phyloP scores from a whole-genome alignment of 2,329 filamentous ascomycete species.

The Trichoderma lentiforme region DNA sequence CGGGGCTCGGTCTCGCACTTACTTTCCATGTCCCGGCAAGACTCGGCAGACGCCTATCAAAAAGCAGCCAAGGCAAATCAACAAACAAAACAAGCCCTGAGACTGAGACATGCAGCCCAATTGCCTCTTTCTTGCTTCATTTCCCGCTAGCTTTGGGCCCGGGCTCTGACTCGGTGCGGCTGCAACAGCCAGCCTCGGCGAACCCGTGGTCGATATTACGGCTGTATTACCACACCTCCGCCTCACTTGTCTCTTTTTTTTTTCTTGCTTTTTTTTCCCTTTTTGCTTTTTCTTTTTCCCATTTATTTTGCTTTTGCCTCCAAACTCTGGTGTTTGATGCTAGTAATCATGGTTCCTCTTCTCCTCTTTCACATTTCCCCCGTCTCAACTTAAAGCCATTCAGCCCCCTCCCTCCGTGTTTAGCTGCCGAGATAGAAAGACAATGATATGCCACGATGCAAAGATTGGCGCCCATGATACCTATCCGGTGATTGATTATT shows the following conservation, averaged over 20 bases:
- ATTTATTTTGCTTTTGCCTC: not conserved
- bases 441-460: not conserved
- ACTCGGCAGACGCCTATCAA: not conserved
- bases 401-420: not conserved
- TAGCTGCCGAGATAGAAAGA: not conserved
- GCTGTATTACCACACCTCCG: constrained; percentile 7
- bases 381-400: not conserved
- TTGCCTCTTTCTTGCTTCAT: not conserved
- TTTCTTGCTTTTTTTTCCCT: not conserved
- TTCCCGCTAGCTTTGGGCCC: not conserved
- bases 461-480: not conserved
- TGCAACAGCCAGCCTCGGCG: not conserved
- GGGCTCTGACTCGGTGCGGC: constrained; percentile 2
- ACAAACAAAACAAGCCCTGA: not conserved
- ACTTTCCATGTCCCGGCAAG: not conserved
- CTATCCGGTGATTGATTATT: not conserved
- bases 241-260: not conserved
- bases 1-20: not conserved
- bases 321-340: not conserved
- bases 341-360: not conserved
- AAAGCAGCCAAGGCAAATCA: not conserved
- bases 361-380: not conserved
- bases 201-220: not conserved
- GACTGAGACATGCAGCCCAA: not conserved
- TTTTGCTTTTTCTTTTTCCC: not conserved